Evolutionary conservation across 2,329 filamentous ascomycete species (phyloP), one percentile per base, ranked within the genome.

Genomic region (Hirsutella thompsonii): DNA sequence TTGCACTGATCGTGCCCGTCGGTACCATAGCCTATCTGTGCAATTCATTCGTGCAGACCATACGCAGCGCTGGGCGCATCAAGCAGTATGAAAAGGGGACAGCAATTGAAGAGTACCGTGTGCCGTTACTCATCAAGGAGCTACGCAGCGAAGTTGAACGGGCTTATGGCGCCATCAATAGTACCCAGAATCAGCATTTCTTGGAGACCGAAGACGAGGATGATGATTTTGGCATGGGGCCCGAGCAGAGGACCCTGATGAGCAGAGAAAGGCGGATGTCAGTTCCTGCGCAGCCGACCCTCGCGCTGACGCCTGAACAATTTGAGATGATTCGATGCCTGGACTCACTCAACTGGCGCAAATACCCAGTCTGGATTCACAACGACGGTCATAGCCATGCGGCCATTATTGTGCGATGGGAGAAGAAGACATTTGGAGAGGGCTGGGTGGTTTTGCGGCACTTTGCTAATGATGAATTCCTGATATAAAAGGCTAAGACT

Each of bases 301-400:
- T 96, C 41, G 88, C 88, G 1, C 64, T 96, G 40, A 80, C 84
- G 0, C 70, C 79, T 4, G 75, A 79, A 37, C 90, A 96, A 61
- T 94, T 94, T 56, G 70, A 74, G 38, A 94, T 94, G 76, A 83
- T 94, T 46, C 71, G 82, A 23, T 75, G 78, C 9, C 66, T 96
- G 38, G 79, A 96, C 51, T 56, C 59, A n/a, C 55, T 81, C 2
- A 68, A 70, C 4, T 81, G 76, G 72, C 67, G 69, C 37, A 83
- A 81, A 56, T 80, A 76, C 48, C 75, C 72, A 1, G 76, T 89
- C 3, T 80, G 82, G 62, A 89, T 92, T 32, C 81, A 83, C 47
- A 83, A 88, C 5, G 72, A 78, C 41, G 64, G 70, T n/a, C 86
- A 94, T 56, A 85, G 76, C 44, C 90, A 96, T 59, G 90, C 89